Conservation (phyloP, 1,284 basidiomycete genomes). For the Irpex lacteus region DNA sequence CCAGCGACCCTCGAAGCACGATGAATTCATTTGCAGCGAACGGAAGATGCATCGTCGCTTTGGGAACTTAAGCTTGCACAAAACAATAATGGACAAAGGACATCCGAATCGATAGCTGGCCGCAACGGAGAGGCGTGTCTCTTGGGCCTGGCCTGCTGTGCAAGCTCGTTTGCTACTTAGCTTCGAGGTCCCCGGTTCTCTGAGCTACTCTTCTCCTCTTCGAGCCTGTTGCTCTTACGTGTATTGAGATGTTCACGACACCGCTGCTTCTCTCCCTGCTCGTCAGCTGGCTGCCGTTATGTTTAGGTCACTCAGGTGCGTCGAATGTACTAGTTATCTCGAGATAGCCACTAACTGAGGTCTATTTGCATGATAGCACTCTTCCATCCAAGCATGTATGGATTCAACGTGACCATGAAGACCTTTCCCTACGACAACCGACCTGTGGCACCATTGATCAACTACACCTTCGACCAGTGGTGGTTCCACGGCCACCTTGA, state of each 20-base stretch:
- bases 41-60: not conserved
- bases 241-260: not conserved
- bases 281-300: not conserved
- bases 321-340: not conserved
- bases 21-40: no score
- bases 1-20: no score
- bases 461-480: slow-evolving; percentile 61
- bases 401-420: slow-evolving; percentile 55
- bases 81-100: slow-evolving; percentile 1
- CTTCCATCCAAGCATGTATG: slow-evolving; percentile 39
- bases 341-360: not conserved
- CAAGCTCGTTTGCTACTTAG: not conserved
- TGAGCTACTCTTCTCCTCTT: not conserved
- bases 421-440: slow-evolving; percentile 45
- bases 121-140: not conserved
- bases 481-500: slow-evolving; percentile 70
- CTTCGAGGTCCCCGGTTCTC: not conserved
- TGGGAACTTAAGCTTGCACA: not conserved
- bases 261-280: not conserved
- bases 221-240: not conserved
- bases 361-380: slow-evolving; percentile 25
- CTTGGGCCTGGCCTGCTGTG: not conserved
- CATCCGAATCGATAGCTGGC: not conserved
- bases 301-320: slow-evolving; percentile 17
- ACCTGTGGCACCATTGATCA: slow-evolving; percentile 32